Conservation (phyloP, 495 filamentous ascomycete species). For the Neurospora discreta region DNA sequence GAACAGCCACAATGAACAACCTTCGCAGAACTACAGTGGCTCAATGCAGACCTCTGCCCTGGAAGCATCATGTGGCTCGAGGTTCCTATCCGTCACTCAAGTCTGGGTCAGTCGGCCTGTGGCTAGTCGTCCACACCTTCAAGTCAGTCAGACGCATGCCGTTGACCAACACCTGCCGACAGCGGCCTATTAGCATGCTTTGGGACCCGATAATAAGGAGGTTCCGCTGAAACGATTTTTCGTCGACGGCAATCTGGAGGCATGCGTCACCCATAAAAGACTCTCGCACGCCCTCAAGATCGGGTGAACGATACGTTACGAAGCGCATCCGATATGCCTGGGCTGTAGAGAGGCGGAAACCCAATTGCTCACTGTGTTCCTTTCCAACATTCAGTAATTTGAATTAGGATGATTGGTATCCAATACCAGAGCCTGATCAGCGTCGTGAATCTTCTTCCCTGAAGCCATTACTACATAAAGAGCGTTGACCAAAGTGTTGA, state of each 20-base stretch:
- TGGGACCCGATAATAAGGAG: background rate
- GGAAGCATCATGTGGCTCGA: background rate
- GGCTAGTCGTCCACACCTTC: background rate
- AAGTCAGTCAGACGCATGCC: background rate
- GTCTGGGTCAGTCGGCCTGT: background rate
- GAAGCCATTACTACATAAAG: background rate
- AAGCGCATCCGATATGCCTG: too few relatives aligned
- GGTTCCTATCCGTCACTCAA: background rate
- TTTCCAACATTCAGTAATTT: background rate
- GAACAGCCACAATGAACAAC: background rate
- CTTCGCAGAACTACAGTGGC: background rate
- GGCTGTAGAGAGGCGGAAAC: too few relatives aligned
- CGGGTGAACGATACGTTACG: background rate
- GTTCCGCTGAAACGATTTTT: background rate
- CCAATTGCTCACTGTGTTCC: too few relatives aligned
- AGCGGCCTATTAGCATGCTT: background rate
- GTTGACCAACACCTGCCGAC: background rate
- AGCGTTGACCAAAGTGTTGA: background rate
- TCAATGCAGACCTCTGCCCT: background rate
- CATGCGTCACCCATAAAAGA: background rate
- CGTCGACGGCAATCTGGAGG: background rate
- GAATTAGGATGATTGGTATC: background rate
- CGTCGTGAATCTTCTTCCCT: background rate
- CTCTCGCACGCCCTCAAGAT: background rate
- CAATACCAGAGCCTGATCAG: background rate